Evolutionary conservation across 208 protist genomes (phyloP), one percentile per base, ranked within the genome.

Genomic region (Acanthamoeba quina): DNA sequence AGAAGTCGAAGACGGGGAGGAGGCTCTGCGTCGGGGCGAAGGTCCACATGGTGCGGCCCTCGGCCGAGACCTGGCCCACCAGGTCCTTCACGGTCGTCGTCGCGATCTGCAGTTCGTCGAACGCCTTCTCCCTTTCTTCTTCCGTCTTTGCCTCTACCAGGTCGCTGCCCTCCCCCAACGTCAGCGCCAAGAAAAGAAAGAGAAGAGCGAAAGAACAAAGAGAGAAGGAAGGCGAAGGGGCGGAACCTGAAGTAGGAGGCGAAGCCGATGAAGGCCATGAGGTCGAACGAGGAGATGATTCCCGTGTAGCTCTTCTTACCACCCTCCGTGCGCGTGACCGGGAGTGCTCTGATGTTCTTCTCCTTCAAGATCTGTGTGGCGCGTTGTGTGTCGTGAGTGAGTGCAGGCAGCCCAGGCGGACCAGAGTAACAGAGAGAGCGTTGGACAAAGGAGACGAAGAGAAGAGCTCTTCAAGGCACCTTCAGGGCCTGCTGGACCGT

Each of bases 231-330:
- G 24, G 60, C 15, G 44, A 83, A 21, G 74, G 31, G 44, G 17
- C 6, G 10, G 19, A n/a, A 86, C 78, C 52, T 54, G 78, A 86
- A 56, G 47, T 86, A 86, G 26, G 47, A 62, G 78, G 78, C 78
- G 31, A 86, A 86, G 78, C 29, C 78, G 19, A 86, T 62, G 49
- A 86, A 86, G 47, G 49, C 52, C 49, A 62, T 86, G 24, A 86
- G 78, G 78, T 86, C 78, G 19, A 86, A 86, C 1, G 78, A 60
- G 49, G 78, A 86, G 49, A 86, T 62, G 49, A 86, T 86, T 2
- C 78, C 78, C 3, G 78, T 86, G 78, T 86, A 86, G 41, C 6
- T 62, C 49, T 86, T 86, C 31, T 15, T 86, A 9, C 21, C n/a
- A 10, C 78, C 78, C 41, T 54, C n/a, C 26, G 7, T 19, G 26